Percentiles rank a stretch among this genome's conserved stretches.
Evolutionary conservation across 768 basidiomycete genomes (phyloP).

Genomic region (Lenzites betulinus): DNA sequence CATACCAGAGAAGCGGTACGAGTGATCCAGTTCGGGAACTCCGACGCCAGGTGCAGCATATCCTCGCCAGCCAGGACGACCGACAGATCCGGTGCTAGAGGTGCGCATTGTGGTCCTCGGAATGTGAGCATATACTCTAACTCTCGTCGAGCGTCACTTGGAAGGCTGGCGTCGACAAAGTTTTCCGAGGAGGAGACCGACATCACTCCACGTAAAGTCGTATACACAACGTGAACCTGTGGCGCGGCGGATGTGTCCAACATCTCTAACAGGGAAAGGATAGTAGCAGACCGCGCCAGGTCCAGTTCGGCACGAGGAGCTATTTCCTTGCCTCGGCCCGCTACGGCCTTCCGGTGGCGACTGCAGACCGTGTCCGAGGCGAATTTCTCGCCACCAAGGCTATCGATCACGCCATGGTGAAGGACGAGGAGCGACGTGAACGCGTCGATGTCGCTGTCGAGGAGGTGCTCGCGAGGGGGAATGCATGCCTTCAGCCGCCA

Average conservation of each 20-base stretch:
- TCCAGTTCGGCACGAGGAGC: slow-evolving; percentile 8
- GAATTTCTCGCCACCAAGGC: slow-evolving; percentile 51
- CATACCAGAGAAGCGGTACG: slow-evolving; percentile 57
- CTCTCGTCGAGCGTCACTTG: slow-evolving; percentile 29
- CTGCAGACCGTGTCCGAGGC: slow-evolving; percentile 46
- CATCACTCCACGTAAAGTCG: slow-evolving; percentile 61
- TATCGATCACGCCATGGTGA: slow-evolving; percentile 61
- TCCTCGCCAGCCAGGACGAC: slow-evolving; percentile 38
- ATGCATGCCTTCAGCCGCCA: slow-evolving; percentile 86
- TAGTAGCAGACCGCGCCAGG: slow-evolving; percentile 49
- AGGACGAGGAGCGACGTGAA: slow-evolving; percentile 67
- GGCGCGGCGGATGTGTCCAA: slow-evolving; percentile 52
- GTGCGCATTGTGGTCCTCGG: slow-evolving; percentile 23
- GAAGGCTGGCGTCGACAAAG: slow-evolving; percentile 34
- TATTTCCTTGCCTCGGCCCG: background rate
- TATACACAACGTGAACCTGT: slow-evolving; percentile 60
- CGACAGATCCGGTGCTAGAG: slow-evolving; percentile 37
- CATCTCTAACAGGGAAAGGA: slow-evolving; percentile 57
- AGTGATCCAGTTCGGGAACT: slow-evolving; percentile 67
- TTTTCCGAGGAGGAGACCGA: slow-evolving; percentile 40
- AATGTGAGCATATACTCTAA: slow-evolving; percentile 30
- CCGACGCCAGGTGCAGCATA: slow-evolving; percentile 42
- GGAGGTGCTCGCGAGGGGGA: slow-evolving; percentile 53
- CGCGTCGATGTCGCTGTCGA: slow-evolving; percentile 68
- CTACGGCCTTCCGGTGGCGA: slow-evolving; percentile 32